A percentile compares a stretch with the other conserved stretches of the same genome.
These are phyloP conservation scores for Schizosaccharomyces octosporus DNA, from an alignment of 805 yeast genomes.

Conservation along the genomic window DNA sequence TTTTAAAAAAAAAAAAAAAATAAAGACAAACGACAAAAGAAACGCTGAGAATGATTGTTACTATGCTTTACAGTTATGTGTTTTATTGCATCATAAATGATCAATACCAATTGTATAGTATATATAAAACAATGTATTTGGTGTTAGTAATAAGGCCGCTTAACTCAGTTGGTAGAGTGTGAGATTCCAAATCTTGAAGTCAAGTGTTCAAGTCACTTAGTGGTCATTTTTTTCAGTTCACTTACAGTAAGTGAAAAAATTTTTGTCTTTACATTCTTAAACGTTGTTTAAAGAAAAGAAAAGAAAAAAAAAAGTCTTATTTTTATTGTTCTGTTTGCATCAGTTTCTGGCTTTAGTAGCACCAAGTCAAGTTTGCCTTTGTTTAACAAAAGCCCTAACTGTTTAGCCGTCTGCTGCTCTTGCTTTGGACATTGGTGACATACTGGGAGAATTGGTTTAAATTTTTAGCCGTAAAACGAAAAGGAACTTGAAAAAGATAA, in stretches of 20 bases:
- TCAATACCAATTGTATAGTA: no score
- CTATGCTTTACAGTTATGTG: no score
- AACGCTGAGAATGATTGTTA: no score
- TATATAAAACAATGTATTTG: not conserved
- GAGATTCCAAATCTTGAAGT: not conserved
- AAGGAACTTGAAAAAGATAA: not conserved
- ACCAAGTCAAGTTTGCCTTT: no score
- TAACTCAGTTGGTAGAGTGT: not conserved
- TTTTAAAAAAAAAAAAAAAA: no score
- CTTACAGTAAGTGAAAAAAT: no score
- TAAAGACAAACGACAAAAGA: no score
- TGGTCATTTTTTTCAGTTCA: not conserved
- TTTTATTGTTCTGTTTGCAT: not conserved
- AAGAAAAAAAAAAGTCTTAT: not conserved
- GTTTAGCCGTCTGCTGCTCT: no score
- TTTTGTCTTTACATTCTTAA: not conserved
- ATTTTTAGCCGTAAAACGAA: not conserved
- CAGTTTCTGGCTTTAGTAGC: no score
- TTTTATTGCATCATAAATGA: no score
- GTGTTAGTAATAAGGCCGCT: not conserved
- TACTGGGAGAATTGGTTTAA: not conserved
- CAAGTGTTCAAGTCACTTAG: not conserved
- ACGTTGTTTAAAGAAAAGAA: not conserved
- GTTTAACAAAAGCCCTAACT: no score
- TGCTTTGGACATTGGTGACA: no score